These are phyloP conservation scores for Tritrichomonas musculus DNA, from an alignment of 208 protist genomes.

Conservation along the genomic window DNA sequence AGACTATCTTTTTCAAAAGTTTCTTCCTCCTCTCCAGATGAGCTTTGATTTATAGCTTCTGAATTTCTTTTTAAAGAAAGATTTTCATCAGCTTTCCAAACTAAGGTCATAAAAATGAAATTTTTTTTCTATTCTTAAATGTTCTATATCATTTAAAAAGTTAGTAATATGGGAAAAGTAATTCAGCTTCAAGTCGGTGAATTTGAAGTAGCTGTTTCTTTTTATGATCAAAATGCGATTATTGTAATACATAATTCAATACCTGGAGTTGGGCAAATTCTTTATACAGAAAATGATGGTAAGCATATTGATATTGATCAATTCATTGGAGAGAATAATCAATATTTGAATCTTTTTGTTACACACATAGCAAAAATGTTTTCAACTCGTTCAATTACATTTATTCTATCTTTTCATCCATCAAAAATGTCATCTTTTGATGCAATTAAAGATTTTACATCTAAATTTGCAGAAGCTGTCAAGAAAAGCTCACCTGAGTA, in stretches of 20 bases:
- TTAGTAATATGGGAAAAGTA: background rate
- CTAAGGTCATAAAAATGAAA: too few species aligned
- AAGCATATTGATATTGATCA: background rate
- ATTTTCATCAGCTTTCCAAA: too few species aligned
- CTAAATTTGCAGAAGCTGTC: too few species aligned
- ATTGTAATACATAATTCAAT: constrained; percentile 15
- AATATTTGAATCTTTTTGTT: background rate
- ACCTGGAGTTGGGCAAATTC: background rate
- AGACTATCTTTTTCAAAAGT: too few species aligned
- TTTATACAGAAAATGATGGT: background rate
- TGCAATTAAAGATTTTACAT: background rate
- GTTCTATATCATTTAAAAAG: too few species aligned
- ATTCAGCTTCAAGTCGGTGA: background rate
- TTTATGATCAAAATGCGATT: background rate
- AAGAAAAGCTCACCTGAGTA: too few species aligned
- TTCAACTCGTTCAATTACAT: background rate
- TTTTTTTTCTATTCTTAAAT: too few species aligned
- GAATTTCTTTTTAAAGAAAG: too few species aligned
- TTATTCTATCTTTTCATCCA: background rate
- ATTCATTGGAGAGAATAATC: background rate
- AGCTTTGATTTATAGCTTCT: too few species aligned
- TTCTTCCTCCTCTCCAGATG: too few species aligned
- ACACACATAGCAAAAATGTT: background rate
- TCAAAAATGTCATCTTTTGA: background rate
- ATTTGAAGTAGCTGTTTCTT: constrained; percentile 1